Evolutionary conservation across 495 filamentous ascomycete species (phyloP).

Genomic region (Letharia columbiana): DNA sequence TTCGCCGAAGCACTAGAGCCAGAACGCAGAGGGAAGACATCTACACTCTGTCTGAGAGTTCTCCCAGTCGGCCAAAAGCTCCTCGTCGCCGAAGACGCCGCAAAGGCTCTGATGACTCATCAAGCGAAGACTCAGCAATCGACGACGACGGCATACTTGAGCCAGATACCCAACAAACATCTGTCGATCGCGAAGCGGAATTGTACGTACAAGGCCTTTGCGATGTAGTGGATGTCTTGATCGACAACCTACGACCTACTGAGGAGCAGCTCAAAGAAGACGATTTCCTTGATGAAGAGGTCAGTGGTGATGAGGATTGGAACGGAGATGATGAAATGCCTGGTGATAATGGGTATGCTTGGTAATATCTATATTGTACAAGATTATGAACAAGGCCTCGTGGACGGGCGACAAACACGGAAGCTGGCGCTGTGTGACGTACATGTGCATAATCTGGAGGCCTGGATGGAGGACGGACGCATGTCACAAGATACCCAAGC

Average conservation of each 20-base stretch:
- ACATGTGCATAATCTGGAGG: background rate
- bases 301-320: conserved; percentile 74
- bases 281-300: conserved; percentile 69
- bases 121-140: conserved; percentile 24
- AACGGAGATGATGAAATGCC: conserved; percentile 42
- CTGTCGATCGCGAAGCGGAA: conserved; percentile 21
- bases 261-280: conserved; percentile 66
- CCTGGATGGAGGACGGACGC: background rate
- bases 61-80: background rate
- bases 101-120: conserved; percentile 17
- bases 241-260: conserved; percentile 72
- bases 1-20: conserved; percentile 19
- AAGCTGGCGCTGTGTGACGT: background rate
- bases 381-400: background rate
- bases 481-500: background rate
- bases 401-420: background rate
- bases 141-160: conserved; percentile 21
- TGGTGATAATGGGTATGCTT: conserved; percentile 34
- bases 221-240: conserved; percentile 64
- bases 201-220: conserved; percentile 65
- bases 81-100: conserved; percentile 8
- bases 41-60: conserved; percentile 6
- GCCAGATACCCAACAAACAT: conserved; percentile 1
- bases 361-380: conserved; percentile 24
- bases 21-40: conserved; percentile 7